Base-by-base conservation (phyloP, 352 stramenopile genomes). In the Globisporangium rhizosaccharum region DNA sequence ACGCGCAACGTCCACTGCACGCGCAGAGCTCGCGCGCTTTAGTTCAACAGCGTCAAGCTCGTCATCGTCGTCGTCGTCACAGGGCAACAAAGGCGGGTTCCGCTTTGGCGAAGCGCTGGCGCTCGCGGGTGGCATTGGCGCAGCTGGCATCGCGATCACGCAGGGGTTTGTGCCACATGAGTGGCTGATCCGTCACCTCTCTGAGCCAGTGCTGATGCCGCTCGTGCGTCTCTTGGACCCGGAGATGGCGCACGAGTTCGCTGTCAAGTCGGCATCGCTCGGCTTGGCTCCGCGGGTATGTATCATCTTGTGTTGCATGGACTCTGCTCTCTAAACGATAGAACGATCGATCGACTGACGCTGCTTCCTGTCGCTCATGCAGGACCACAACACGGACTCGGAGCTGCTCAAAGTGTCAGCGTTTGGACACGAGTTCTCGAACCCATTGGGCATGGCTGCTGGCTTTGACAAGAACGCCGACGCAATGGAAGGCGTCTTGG, bases 401-500 rank as follows among this genome's bases (percentile, higher is more conserved):
- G 53, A 72, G 53, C 71, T 87, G 45, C 70, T 94, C 39, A 62
- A 66, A 11, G 67, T 92, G 6, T 65, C 79, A 6, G 68, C 63
- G 10, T 78, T 94, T 45, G 82, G 82, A 0, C 73, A 93, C 0
- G 65, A 79, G 26, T 97, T 99, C 55, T 59, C 79, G 6, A 98
- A 97, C 67, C 90, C 90, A 15, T 70, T 99, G 47, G 96, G 96
- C 23, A 90, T 99, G 58, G 96, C 96, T 2, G 97, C 96, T 1
- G 97, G 97, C 52, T 99, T 99, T 72, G 97, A 99, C 72, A 99
- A 99, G 73, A 75, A 99, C 68, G 96, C 76, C 18, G 84, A 96
- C 51, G 92, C 91, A 7, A 93, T 99, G 63, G 75, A 97, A 50
- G 87, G 82, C n/a, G 72, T 99, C 37, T 69, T 98, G 51, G 88